Base-by-base conservation (phyloP, 164 flowering plant genomes). In the Nymphaea thermarum region DNA sequence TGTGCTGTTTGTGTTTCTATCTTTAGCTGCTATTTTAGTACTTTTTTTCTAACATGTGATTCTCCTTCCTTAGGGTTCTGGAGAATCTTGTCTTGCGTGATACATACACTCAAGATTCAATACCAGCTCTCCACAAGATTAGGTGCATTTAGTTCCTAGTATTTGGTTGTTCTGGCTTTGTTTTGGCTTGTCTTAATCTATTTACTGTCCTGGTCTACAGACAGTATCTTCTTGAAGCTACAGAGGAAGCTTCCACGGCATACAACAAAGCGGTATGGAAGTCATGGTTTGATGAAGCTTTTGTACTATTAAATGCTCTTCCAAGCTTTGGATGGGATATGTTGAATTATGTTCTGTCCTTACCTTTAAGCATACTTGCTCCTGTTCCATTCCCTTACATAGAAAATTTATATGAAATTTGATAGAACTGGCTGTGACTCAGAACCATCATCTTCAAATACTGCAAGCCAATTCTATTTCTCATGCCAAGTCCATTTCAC, bases 241-340 rank as follows among this genome's bases (percentile, higher is more conserved):
- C 96, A 36, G 95, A 94, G 71, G 99, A 94, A 83, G 96, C 93
- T 80, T 90, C 96, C 25, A 81, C 83, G 67, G 90, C 98, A 62
- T 94, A 88, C 68, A 91, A 90, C 74, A 94, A 88, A 83, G 99
- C 93, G 77, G 99, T 91, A 80, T 65, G 70, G 62, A 70, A 45
- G 61, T n/a, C 6, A 41, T 59, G 36, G 44, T 44, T 60, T 47
- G 55, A 47, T 47, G 55, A 47, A 47, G 55, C 7, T 47, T 47
- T 3, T 14, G 7, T 25, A 0, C 1, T 25, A 25, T 25, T 25
- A 25, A 25, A 25, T 25, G 36, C 36, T 25, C 36, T 25, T 25
- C 36, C 36, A 25, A 25, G 36, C 36, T 25, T 25, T 25, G 36
- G 36, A 25, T 25, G 36, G 36, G 36, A 25, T 25, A 25, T 25